Evolutionary conservation across 257 asterid species (phyloP).

Genomic region (Nicotiana obtusifolia): DNA sequence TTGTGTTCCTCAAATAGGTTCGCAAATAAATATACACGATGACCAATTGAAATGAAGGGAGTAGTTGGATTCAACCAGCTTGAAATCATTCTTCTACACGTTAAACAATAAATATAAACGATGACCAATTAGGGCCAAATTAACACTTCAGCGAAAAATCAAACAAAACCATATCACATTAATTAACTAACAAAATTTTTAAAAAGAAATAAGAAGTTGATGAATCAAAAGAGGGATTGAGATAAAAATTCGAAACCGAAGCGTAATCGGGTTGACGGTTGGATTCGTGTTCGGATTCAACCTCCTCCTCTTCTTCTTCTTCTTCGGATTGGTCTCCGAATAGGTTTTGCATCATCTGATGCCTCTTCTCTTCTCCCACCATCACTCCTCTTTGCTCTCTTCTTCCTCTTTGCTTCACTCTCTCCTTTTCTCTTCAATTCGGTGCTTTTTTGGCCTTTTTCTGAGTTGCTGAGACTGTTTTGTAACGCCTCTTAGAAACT

Average conservation of each 20-base stretch:
- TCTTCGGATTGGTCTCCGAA: conserved; percentile 98
- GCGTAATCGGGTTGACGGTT: conserved; percentile 80
- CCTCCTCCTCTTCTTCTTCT: conserved; percentile 83
- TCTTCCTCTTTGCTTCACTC: neutral
- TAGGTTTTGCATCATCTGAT: conserved; percentile 98
- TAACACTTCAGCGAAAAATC: neutral
- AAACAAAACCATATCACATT: neutral
- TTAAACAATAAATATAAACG: neutral
- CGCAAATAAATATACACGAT: no score
- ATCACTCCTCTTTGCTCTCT: conserved; percentile 20
- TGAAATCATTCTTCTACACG: neutral
- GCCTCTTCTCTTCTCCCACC: conserved; percentile 98
- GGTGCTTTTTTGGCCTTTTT: neutral
- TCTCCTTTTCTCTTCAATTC: neutral
- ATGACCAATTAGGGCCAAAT: neutral
- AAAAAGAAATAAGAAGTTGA: neutral
- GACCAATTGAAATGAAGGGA: no score
- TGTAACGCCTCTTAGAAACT: conserved; percentile 7
- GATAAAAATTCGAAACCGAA: conserved; percentile 42
- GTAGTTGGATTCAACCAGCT: neutral
- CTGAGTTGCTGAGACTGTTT: neutral
- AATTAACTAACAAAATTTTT: neutral
- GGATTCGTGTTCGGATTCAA: conserved; percentile 93
- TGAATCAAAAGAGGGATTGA: neutral
- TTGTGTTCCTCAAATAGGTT: no score